These are phyloP conservation scores for Balamuthia mandrillaris DNA, from an alignment of 208 protist genomes.

Conservation along the genomic window DNA sequence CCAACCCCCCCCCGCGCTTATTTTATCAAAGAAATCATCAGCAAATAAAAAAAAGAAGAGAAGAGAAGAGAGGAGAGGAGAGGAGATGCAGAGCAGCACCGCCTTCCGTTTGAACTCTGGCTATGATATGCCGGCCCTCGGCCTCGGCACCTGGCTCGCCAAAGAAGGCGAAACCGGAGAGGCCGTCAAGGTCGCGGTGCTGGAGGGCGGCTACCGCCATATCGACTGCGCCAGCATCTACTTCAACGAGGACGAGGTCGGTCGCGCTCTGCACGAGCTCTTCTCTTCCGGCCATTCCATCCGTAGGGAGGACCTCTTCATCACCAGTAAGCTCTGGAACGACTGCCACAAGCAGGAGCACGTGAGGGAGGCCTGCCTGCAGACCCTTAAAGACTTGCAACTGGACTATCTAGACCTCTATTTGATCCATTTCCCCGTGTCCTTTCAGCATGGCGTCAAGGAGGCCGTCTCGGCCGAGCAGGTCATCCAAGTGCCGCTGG, in stretches of 20 bases:
- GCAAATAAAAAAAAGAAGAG: too few relatives aligned
- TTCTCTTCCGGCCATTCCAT: background rate
- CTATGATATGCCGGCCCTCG: too few relatives aligned
- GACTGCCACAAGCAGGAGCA: background rate
- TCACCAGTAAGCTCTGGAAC: constrained; percentile 13
- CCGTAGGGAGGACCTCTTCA: background rate
- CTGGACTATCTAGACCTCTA: background rate
- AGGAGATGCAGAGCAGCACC: too few relatives aligned
- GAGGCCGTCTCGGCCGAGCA: background rate
- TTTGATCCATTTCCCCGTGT: background rate
- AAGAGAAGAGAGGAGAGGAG: too few relatives aligned
- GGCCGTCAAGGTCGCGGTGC: background rate
- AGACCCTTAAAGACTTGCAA: background rate
- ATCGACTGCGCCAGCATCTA: background rate
- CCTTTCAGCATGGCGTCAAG: background rate
- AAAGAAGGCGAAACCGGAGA: background rate
- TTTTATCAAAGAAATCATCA: too few relatives aligned
- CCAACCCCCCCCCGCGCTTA: too few relatives aligned
- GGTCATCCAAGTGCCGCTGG: background rate
- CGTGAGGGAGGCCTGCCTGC: background rate
- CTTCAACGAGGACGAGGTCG: background rate
- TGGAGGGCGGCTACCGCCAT: background rate
- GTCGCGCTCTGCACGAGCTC: background rate
- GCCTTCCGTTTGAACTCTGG: too few relatives aligned
- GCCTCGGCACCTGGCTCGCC: background rate